phyloP scores from a whole-genome alignment of 306 rosid genomes.

The Coriaria nepalensis region DNA sequence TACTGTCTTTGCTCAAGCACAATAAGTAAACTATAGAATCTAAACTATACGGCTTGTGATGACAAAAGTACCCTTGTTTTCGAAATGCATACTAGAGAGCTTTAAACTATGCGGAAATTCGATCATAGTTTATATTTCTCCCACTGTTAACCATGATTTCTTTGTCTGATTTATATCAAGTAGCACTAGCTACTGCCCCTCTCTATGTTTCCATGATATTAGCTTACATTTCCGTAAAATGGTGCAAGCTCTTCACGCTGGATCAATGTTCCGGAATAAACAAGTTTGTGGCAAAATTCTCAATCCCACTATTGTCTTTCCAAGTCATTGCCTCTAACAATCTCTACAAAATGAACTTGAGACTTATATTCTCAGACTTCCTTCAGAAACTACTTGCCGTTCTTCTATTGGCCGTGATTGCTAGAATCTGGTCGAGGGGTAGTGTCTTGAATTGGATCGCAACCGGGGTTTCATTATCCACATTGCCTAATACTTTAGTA shows the following conservation, averaged over 20 bases:
- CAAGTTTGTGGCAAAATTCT: slow-evolving; percentile 83
- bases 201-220: slow-evolving; percentile 69
- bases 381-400: slow-evolving; percentile 61
- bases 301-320: slow-evolving; percentile 80
- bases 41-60: slow-evolving; percentile 23
- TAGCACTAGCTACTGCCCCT: slow-evolving; percentile 75
- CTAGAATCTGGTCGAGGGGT: slow-evolving; percentile 41
- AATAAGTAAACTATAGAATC: slow-evolving; percentile 56
- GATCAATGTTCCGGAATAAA: slow-evolving; percentile 92
- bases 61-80: slow-evolving; percentile 45
- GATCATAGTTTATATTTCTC: slow-evolving; percentile 15
- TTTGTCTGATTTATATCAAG: slow-evolving; percentile 53
- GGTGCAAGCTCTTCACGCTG: slow-evolving; percentile 88
- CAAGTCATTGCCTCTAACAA: slow-evolving; percentile 71
- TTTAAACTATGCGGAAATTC: slow-evolving; percentile 18
- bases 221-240: slow-evolving; percentile 73
- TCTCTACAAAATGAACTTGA: slow-evolving; percentile 63
- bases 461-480: slow-evolving; percentile 74
- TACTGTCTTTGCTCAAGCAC: no score
- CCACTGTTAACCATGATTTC: slow-evolving; percentile 49
- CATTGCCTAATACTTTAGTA: slow-evolving; percentile 87
- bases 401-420: slow-evolving; percentile 25
- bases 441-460: slow-evolving; percentile 56
- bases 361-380: slow-evolving; percentile 48
- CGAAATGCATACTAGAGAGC: slow-evolving; percentile 32